Base-by-base conservation (phyloP, 352 stramenopile species). In the Thraustotheca clavata region DNA sequence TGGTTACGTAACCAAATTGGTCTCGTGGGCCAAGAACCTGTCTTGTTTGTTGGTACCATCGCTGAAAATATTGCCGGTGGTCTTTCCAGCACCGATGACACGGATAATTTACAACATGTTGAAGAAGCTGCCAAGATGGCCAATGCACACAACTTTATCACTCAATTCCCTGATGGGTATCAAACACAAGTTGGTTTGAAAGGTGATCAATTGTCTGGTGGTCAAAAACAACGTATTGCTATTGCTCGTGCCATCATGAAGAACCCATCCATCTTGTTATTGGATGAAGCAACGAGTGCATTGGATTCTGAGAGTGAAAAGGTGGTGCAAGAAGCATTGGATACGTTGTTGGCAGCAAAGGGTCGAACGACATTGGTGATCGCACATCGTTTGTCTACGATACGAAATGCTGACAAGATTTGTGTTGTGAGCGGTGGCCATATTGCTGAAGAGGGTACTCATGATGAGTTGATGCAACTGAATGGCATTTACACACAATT, bases 341-440 rank as follows among this genome's bases (percentile, higher is more conserved):
- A 94, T 67, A 79, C 81, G 59, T 67, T 85, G 47, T 67, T 81
- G 60, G 71, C 75, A 36, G 59, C 75, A 33, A 77, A 83, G 48
- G 68, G 69, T 1, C 79, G 78, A 7, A 98, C 92, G 20, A 96
- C 86, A 22, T 79, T 98, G 54, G 88, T 98, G 47, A 96, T 97
- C 62, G 94, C 93, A 1, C 93, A 98, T 70, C 82, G 94, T n/a
- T 71, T 98, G 32, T 95, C 80, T 48, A 98, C 90, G 2, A 90
- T 98, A 59, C 86, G 90, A 67, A 89, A 95, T 75, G 94, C 90
- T 39, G 90, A 98, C 76, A 83, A 88, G 67, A 98, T 98, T 59
- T 87, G 91, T 31, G 94, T 98, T 5, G 77, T 98, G 49, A 80
- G 97, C 20, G 76, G 93, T 33, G 95, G 95, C 14, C 77, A 77